phyloP scores from a whole-genome alignment of 2,329 filamentous ascomycete species.

The Blumeria hordei region DNA sequence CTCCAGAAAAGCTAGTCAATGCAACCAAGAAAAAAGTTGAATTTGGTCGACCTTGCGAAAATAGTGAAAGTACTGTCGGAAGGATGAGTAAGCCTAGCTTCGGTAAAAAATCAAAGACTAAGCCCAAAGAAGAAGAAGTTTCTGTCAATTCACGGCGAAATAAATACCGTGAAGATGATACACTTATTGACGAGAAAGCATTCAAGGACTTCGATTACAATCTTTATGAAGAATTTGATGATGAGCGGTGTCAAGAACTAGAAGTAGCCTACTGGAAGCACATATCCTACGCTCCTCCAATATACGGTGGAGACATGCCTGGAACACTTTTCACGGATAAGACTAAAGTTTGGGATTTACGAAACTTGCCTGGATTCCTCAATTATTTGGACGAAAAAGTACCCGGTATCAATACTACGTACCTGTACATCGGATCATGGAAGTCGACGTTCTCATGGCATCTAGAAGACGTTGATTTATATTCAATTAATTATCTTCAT shows the following conservation, averaged over 20 bases:
- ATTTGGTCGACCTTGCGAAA: constrained; percentile 12
- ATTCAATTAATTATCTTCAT: constrained; percentile 99
- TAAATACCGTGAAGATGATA: constrained; percentile 56
- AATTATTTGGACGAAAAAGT: constrained; percentile 90
- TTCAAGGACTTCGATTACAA: constrained; percentile 84
- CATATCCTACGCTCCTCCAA: constrained; percentile 74
- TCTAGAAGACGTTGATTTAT: constrained; percentile 91
- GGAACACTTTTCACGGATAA: constrained; percentile 81
- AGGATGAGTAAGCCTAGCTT: constrained; percentile 15
- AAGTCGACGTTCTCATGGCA: constrained; percentile 99
- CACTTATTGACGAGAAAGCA: constrained; percentile 67
- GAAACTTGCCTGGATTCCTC: constrained; percentile 76
- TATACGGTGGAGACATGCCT: constrained; percentile 92
- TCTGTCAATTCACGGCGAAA: constrained; percentile 74
- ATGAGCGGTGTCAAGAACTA: constrained; percentile 79
- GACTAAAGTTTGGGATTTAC: constrained; percentile 75
- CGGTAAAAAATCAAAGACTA: constrained; percentile 20
- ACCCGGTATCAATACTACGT: constrained; percentile 92
- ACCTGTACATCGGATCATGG: constrained; percentile 98
- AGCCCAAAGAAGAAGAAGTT: constrained; percentile 28
- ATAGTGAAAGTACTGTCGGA: constrained; percentile 20
- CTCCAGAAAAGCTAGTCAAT: constrained; percentile 15
- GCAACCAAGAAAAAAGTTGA: constrained; percentile 6
- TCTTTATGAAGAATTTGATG: constrained; percentile 71
- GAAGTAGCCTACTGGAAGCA: constrained; percentile 96